A percentile compares a stretch with the other conserved stretches of the same genome.
These are phyloP conservation scores for Irpex sp. DNA, from an alignment of 1,284 basidiomycete genomes.

Conservation along the genomic window DNA sequence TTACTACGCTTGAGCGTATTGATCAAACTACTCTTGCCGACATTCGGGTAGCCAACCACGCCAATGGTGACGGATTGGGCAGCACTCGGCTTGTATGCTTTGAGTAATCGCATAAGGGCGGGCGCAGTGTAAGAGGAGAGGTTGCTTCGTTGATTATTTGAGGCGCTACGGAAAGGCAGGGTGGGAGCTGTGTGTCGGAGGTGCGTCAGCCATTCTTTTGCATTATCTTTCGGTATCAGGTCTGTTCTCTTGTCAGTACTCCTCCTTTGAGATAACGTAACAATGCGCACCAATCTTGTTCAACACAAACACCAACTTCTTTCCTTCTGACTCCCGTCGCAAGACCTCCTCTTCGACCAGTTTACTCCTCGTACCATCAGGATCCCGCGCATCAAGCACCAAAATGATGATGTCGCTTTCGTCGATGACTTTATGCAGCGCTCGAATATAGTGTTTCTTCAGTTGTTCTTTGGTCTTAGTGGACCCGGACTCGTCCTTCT, in stretches of 20 bases:
- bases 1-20: slow-evolving; percentile 91
- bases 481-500: slow-evolving; percentile 7
- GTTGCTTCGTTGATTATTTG: slow-evolving; percentile 76
- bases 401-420: slow-evolving; percentile 88
- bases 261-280: not conserved
- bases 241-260: slow-evolving; percentile 45
- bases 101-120: slow-evolving; percentile 82
- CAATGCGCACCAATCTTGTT: slow-evolving; percentile 86
- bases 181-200: slow-evolving; percentile 91
- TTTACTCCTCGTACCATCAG: slow-evolving; percentile 83
- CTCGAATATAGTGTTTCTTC: slow-evolving; percentile 67
- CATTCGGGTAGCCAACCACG: slow-evolving; percentile 96
- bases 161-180: slow-evolving; percentile 89
- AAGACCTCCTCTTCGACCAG: slow-evolving; percentile 90
- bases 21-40: slow-evolving; percentile 94
- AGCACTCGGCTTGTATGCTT: slow-evolving; percentile 82
- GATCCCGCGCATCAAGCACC: slow-evolving; percentile 89
- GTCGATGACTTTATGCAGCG: slow-evolving; percentile 90
- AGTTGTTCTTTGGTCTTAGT: slow-evolving; percentile 64
- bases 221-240: slow-evolving; percentile 85
- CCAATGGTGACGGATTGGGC: slow-evolving; percentile 82
- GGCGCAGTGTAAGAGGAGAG: slow-evolving; percentile 78
- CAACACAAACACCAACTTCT: slow-evolving; percentile 84
- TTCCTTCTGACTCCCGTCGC: slow-evolving; percentile 79
- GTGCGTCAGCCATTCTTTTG: slow-evolving; percentile 88